phyloP scores from a whole-genome alignment of 148 eudicot species.

The Pouteria glomerata region DNA sequence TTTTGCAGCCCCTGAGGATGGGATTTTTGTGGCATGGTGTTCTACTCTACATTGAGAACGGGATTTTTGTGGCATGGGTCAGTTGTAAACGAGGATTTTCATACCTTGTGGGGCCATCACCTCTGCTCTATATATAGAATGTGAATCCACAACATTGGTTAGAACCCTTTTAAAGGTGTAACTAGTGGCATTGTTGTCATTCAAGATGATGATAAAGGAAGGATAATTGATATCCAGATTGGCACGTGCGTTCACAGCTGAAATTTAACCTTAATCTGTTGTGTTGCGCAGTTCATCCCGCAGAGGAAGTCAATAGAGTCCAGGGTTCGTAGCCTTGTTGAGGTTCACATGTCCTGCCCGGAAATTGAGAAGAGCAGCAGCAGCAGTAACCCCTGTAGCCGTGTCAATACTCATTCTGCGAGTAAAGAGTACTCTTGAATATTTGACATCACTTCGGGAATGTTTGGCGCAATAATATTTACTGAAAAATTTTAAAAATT shows the following conservation, averaged over 20 bases:
- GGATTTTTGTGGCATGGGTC: too few relatives aligned
- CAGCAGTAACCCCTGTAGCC: slow-evolving; percentile 5
- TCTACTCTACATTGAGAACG: too few relatives aligned
- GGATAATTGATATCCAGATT: slow-evolving; percentile 22
- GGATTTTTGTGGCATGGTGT: too few relatives aligned
- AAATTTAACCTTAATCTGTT: slow-evolving; percentile 4
- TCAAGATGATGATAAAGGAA: slow-evolving; percentile 15
- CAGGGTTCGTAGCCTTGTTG: slow-evolving; percentile 24
- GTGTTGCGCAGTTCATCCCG: slow-evolving; percentile 16
- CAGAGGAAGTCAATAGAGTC: slow-evolving; percentile 20
- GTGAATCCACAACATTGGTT: slow-evolving; percentile 2
- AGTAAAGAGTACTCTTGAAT: too few relatives aligned
- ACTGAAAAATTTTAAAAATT: too few relatives aligned
- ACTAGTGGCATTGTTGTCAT: slow-evolving; percentile 10
- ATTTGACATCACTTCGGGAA: too few relatives aligned
- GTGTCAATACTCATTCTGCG: slow-evolving; percentile 4
- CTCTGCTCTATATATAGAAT: not conserved
- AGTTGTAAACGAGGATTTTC: slow-evolving; percentile 15
- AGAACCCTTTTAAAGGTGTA: slow-evolving; percentile 19
- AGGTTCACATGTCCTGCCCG: slow-evolving; percentile 29
- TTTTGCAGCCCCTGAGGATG: too few relatives aligned
- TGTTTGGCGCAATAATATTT: too few relatives aligned
- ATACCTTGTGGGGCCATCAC: slow-evolving; percentile 15
- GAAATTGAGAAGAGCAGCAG: slow-evolving; percentile 22
- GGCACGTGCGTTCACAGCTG: not conserved